Conservation (phyloP, 257 asterid species). For the Perilla frutescens region DNA sequence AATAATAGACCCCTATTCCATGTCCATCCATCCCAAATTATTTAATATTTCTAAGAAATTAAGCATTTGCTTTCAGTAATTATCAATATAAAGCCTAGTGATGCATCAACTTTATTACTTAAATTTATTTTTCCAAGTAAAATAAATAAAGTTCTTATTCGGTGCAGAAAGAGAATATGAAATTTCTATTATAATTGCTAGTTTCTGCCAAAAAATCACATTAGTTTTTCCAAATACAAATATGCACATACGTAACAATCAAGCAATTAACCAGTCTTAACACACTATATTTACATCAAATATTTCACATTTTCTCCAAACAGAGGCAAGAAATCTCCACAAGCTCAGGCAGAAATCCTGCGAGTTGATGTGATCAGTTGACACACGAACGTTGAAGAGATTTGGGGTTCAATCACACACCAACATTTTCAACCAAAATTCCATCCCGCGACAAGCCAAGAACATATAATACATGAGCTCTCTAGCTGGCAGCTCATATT, state of each 20-base stretch:
- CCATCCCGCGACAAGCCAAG: neutral
- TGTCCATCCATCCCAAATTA: no score
- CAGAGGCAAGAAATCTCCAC: neutral
- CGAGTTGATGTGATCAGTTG: neutral
- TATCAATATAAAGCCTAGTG: no score
- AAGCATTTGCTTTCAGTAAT: no score
- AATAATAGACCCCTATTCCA: no score
- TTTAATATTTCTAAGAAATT: no score
- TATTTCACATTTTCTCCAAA: neutral
- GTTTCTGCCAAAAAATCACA: neutral
- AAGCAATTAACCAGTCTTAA: no score
- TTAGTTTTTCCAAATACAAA: neutral
- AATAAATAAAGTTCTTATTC: neutral
- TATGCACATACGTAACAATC: neutral
- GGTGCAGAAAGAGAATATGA: no score
- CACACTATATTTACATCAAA: neutral
- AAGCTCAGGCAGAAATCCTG: no score
- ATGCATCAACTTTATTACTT: no score
- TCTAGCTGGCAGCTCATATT: neutral
- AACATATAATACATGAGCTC: neutral
- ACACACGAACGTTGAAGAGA: neutral
- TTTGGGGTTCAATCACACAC: no score
- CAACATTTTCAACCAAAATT: neutral
- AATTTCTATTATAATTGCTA: no score
- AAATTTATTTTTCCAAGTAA: neutral